These are phyloP conservation scores for Pseudomassariella vexata DNA, from an alignment of 2,329 filamentous ascomycete species.

Conservation along the genomic window DNA sequence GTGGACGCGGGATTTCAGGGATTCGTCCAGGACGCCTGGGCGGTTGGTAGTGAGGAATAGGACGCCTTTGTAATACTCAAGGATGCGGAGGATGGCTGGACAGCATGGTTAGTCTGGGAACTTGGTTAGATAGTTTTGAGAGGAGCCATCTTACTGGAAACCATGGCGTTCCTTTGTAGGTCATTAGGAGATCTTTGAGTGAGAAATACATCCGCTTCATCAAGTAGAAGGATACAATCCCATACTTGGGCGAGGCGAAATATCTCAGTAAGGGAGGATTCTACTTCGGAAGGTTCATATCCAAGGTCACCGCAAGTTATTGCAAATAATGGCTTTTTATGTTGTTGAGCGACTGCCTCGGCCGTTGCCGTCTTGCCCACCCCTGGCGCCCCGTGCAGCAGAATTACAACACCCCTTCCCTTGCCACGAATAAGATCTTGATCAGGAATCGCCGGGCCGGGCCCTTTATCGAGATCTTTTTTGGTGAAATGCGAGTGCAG, in stretches of 20 bases:
- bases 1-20: slow-evolving; percentile 5
- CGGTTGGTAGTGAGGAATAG: slow-evolving; percentile 6
- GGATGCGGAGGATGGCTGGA: slow-evolving; percentile 9
- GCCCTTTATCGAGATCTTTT: slow-evolving; percentile 31
- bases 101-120: no score
- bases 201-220: slow-evolving; percentile 24
- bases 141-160: no score
- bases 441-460: no score
- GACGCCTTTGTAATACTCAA: slow-evolving; percentile 6
- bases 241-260: slow-evolving; percentile 35
- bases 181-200: slow-evolving; percentile 23
- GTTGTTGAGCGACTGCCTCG: slow-evolving; percentile 25
- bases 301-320: slow-evolving; percentile 23
- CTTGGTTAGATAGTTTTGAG: no score
- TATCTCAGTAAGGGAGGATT: slow-evolving; percentile 14
- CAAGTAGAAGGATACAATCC: slow-evolving; percentile 25
- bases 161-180: slow-evolving; percentile 8
- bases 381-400: slow-evolving; percentile 39
- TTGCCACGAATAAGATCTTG: no score
- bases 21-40: slow-evolving; percentile 2
- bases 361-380: slow-evolving; percentile 36
- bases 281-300: slow-evolving; percentile 15
- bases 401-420: slow-evolving; percentile 35
- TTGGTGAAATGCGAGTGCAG: slow-evolving; percentile 35
- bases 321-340: slow-evolving; percentile 23